Evolutionary conservation across 208 protist genomes (phyloP).

Genomic region (Crithidia thermophila): DNA sequence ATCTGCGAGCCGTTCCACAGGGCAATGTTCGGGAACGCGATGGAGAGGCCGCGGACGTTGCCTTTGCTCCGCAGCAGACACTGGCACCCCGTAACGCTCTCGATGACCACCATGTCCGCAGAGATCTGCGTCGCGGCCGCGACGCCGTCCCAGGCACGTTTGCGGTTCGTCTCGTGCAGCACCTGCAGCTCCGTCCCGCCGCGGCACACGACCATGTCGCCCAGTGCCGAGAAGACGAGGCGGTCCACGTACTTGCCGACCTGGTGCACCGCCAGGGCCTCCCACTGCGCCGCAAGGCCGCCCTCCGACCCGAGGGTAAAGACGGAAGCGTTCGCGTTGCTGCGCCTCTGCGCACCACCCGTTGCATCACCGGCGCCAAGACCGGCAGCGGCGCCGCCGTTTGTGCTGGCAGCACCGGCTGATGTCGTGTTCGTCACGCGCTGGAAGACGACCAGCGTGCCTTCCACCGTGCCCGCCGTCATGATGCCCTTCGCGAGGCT

Average conservation of each 20-base stretch:
- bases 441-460: conserved; percentile 66
- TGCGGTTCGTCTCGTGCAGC: conserved; percentile 87
- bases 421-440: background rate
- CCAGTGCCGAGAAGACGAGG: conserved; percentile 56
- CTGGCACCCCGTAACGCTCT: conserved; percentile 85
- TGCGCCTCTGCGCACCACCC: background rate
- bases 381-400: background rate
- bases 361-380: background rate
- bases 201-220: conserved; percentile 64
- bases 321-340: background rate
- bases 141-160: conserved; percentile 82
- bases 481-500: conserved; percentile 42
- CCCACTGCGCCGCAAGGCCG: conserved; percentile 60
- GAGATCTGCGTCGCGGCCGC: conserved; percentile 89
- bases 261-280: conserved; percentile 71
- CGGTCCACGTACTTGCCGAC: conserved; percentile 66
- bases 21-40: conserved; percentile 85
- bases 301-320: conserved; percentile 7
- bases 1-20: conserved; percentile 91
- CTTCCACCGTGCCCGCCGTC: conserved; percentile 70
- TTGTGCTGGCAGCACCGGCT: background rate
- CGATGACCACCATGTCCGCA: conserved; percentile 83
- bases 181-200: conserved; percentile 67
- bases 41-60: conserved; percentile 80
- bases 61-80: conserved; percentile 75